A percentile compares a stretch with the other conserved stretches of the same genome.
phyloP scores from a whole-genome alignment of 106 monocot genomes.

The Xerophyta viscosa region DNA sequence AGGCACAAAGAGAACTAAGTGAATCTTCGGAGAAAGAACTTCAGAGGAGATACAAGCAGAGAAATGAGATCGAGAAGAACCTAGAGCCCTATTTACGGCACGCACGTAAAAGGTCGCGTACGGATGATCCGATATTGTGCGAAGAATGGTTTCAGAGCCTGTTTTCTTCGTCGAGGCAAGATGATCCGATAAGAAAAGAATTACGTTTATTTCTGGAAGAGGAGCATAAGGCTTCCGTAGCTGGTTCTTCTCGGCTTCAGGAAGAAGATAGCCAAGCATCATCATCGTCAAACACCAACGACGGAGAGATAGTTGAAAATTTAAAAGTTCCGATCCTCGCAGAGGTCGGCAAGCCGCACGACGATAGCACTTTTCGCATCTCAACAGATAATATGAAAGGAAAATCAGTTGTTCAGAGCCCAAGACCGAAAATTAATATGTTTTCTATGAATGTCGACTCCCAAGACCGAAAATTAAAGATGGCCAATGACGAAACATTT shows the following conservation, averaged over 20 bases:
- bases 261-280: conserved; percentile 13
- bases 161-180: conserved; percentile 11
- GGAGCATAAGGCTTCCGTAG: conserved; percentile 62
- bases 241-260: conserved; percentile 19
- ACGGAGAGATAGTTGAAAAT: conserved; percentile 3
- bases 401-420: background rate
- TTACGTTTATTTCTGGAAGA: conserved; percentile 68
- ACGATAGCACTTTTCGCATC: background rate
- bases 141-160: conserved; percentile 16
- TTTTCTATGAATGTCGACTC: background rate
- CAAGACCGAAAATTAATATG: background rate
- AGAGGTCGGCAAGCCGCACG: background rate
- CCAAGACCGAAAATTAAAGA: conserved; percentile 6
- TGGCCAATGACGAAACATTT: conserved; percentile 13
- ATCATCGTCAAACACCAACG: background rate
- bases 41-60: conserved; percentile 42
- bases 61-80: conserved; percentile 63
- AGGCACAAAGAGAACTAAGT: conserved; percentile 67
- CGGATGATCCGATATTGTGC: conserved; percentile 22
- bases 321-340: background rate
- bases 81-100: conserved; percentile 21
- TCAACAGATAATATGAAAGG: background rate
- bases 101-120: conserved; percentile 46
- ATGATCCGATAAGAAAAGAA: conserved; percentile 49
- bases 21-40: conserved; percentile 71